Evolutionary conservation across 371 early-diverging fungal species (phyloP).

Genomic region (Smittium culicis): DNA sequence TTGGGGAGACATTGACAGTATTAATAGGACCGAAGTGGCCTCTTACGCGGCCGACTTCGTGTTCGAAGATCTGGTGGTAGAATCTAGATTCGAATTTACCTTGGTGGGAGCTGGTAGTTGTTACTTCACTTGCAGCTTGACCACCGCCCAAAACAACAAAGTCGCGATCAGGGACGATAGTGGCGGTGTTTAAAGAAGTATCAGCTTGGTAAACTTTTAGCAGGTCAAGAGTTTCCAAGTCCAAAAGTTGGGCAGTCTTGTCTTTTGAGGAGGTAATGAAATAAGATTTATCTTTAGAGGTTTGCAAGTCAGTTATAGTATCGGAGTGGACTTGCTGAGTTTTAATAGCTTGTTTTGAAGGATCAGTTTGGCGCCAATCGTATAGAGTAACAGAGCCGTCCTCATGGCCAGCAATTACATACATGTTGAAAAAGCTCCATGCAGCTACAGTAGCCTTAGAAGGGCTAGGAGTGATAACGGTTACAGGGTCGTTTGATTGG

Average conservation of each 20-base stretch:
- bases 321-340: constrained; percentile 52
- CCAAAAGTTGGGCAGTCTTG: constrained; percentile 81
- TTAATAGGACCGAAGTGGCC: constrained; percentile 99
- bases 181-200: constrained; percentile 93
- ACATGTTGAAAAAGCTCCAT: constrained; percentile 84
- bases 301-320: constrained; percentile 85
- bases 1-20: constrained; percentile 93
- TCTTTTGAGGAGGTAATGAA: constrained; percentile 97
- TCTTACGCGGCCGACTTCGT: constrained; percentile 93
- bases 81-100: constrained; percentile 98
- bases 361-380: constrained; percentile 51
- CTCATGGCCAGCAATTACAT: constrained; percentile 83
- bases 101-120: constrained; percentile 83
- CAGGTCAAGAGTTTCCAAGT: constrained; percentile 62
- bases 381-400: constrained; percentile 80
- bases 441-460: constrained; percentile 83
- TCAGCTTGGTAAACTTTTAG: constrained; percentile 82
- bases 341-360: constrained; percentile 26
- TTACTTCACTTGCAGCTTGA: constrained; percentile 87
- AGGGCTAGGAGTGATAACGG: constrained; percentile 45
- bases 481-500: constrained; percentile 56
- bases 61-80: constrained; percentile 93
- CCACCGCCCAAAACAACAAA: constrained; percentile 74
- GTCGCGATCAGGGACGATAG: constrained; percentile 76
- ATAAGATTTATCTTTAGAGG: constrained; percentile 81